Percentiles rank a stretch among this genome's conserved stretches.
Evolutionary conservation across 352 stramenopile species (phyloP).

Genomic region (Phytophthora pinifolia): DNA sequence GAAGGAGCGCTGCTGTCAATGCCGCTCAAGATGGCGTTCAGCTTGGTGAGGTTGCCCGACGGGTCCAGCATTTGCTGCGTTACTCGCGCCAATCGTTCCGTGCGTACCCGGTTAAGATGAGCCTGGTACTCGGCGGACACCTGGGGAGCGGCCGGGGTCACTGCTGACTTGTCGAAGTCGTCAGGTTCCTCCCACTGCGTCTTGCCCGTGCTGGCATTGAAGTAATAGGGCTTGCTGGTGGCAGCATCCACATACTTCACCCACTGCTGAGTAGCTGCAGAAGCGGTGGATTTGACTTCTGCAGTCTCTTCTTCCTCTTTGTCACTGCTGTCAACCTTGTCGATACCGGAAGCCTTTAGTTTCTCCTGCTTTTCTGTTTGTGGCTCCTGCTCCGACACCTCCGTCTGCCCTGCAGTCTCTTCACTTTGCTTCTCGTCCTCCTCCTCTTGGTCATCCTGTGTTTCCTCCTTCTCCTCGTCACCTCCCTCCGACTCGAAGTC

Average conservation of each 20-base stretch:
- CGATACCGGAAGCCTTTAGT: neutral
- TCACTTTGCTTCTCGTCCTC: constrained; percentile 4
- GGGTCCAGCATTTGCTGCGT: constrained; percentile 72
- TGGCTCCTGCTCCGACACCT: neutral
- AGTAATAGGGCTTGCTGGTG: constrained; percentile 76
- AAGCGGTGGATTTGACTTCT: neutral
- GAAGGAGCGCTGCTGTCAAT: constrained; percentile 39
- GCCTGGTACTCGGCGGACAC: constrained; percentile 63
- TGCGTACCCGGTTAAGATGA: constrained; percentile 56
- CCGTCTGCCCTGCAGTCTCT: neutral
- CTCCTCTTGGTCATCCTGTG: neutral
- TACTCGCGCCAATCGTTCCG: constrained; percentile 49
- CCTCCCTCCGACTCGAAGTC: constrained; percentile 28
- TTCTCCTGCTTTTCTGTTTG: neutral
- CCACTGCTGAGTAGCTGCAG: constrained; percentile 37
- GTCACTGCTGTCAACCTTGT: neutral
- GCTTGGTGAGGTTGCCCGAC: constrained; percentile 61
- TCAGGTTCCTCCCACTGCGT: constrained; percentile 77
- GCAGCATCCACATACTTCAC: constrained; percentile 69
- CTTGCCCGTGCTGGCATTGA: constrained; percentile 54
- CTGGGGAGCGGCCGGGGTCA: constrained; percentile 11
- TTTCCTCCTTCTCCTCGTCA: constrained; percentile 12
- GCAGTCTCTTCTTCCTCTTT: neutral
- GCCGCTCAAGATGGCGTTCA: constrained; percentile 71
- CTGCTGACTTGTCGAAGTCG: constrained; percentile 39